phyloP scores from a whole-genome alignment of 257 asterid genomes.

The Fraxinus cuspidata region DNA sequence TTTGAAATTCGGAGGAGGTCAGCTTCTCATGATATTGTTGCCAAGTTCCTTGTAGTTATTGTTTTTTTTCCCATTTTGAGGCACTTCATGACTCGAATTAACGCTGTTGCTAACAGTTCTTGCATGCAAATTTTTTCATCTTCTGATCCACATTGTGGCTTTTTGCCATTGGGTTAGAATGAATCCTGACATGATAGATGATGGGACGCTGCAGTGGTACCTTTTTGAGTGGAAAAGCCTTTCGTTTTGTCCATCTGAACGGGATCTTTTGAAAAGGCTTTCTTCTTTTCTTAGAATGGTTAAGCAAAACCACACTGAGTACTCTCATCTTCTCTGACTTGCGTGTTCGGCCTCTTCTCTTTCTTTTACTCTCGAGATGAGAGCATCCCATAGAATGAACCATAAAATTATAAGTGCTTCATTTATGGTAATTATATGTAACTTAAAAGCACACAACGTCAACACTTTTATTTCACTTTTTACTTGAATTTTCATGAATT shows the following conservation, averaged over 20 bases:
- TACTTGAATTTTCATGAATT: background rate
- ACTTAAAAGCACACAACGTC: background rate
- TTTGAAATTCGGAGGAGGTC: conserved; percentile 8
- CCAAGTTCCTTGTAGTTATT: conserved; percentile 14
- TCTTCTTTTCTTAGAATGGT: background rate
- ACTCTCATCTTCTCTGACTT: background rate
- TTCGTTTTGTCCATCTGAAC: background rate
- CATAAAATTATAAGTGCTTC: background rate
- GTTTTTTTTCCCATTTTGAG: conserved; percentile 6
- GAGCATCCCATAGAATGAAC: background rate
- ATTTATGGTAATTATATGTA: background rate
- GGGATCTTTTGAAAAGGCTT: background rate
- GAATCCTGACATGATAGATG: background rate
- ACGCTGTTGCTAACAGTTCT: background rate
- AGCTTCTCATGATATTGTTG: conserved; percentile 7
- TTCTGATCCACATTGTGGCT: background rate
- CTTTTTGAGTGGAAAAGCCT: background rate
- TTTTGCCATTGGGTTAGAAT: background rate
- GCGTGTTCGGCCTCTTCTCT: background rate
- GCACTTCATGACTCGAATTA: conserved; percentile 16
- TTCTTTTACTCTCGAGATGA: background rate
- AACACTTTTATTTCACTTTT: background rate
- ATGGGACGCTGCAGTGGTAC: conserved; percentile 12
- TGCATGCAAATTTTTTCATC: background rate
- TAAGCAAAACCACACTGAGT: background rate